Conservation (phyloP, 108 stramenopile species). For the Fistulifera pelliculosa region DNA sequence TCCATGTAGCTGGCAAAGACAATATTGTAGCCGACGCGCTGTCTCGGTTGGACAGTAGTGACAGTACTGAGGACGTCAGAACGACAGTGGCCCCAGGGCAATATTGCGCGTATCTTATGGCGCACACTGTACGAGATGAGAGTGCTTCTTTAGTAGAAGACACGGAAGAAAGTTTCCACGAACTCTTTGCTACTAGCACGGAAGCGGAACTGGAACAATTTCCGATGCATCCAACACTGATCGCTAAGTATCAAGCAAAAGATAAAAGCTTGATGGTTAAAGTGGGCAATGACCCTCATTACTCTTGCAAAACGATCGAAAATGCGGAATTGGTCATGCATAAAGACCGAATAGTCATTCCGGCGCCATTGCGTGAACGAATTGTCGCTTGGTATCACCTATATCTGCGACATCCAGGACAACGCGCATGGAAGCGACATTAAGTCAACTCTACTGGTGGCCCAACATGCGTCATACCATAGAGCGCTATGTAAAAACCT, state of each 20-base stretch:
- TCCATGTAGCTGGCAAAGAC: constrained; percentile 11
- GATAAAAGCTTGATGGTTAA: not conserved
- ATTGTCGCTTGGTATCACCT: constrained; percentile 16
- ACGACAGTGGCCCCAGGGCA: not conserved
- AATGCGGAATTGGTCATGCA: not conserved
- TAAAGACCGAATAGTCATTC: not conserved
- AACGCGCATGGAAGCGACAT: constrained; percentile 10
- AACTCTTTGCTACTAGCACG: not conserved
- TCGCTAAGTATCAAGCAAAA: not conserved
- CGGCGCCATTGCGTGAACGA: constrained; percentile 1
- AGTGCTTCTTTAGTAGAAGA: no score
- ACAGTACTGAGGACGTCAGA: not conserved
- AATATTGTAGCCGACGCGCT: constrained; percentile 18
- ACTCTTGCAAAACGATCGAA: not conserved
- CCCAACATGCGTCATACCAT: constrained; percentile 15
- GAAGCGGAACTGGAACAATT: constrained; percentile 4
- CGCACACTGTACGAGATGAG: not conserved
- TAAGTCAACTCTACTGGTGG: constrained; percentile 16
- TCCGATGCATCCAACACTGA: not conserved
- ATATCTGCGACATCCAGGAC: constrained; percentile 19
- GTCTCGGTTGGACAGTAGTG: constrained; percentile 4
- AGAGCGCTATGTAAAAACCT: constrained; percentile 14
- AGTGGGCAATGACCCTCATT: not conserved
- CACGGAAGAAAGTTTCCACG: no score
- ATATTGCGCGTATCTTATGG: not conserved